Base-by-base conservation (phyloP, 257 asterid species). In the Agastache rugosa region DNA sequence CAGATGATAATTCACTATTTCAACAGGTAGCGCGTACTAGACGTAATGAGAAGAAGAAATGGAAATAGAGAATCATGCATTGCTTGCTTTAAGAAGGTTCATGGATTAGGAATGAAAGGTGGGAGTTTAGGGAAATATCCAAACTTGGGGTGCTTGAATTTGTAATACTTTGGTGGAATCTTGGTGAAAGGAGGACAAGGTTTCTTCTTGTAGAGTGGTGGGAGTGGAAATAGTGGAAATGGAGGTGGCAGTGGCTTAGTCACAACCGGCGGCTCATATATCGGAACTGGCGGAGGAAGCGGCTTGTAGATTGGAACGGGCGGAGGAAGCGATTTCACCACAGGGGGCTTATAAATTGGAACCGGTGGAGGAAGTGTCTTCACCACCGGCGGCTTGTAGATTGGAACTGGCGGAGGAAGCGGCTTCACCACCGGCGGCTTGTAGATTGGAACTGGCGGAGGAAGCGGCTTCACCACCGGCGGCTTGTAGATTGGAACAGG, bases 181-280 rank as follows among this genome's bases (percentile, higher is more conserved):
- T 80, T 75, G n/a, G 84, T 84, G 45, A 82, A 41, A 2, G 84
- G 85, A 34, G 91, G 96, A 16, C 69, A 82, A 6, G 92, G 90
- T 15, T 85, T 86, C 79, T 87, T 85, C 79, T 87, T 89, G 41
- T 50, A 34, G 64, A 83, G 47, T 62, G 91, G 91, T 51, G 85
- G 85, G 71, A 80, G 16, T 56, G 81, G 91, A 54, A 12, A 59
- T 41, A 59, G 69, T 15, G 87, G 88, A 63, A 27, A 37, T 45
- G 45, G 73, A 0, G 90, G 93, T 35, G 88, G 86, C 17, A 80
- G 54, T 51, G 92, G 92, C 71, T 84, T 82, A 7, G 73, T 67
- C 25, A 47, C 39, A 1, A 77, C 76, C 12, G 85, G 79, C 16
- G 80, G 82, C 60, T 78, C 65, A 55, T 61, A 61, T 14, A 35